A percentile compares a stretch with the other conserved stretches of the same genome.
Evolutionary conservation across 148 eudicot genomes (phyloP).

Genomic region (Amaranthus cruentus): DNA sequence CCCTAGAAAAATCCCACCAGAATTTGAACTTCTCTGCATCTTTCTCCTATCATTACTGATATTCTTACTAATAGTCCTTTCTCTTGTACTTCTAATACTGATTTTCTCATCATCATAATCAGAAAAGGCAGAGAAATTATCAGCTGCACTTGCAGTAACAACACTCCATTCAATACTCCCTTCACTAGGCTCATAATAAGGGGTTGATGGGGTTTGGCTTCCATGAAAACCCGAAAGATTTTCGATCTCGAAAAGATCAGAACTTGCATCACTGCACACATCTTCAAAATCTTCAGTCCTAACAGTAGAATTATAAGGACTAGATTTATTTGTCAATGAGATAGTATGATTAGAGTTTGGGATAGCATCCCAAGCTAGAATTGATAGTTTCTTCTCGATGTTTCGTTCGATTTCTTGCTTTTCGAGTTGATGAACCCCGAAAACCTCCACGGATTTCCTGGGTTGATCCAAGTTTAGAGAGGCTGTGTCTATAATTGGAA

Average conservation of each 20-base stretch:
- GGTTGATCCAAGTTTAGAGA: conserved; percentile 19
- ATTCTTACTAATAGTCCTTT: background rate
- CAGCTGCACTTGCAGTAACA: conserved; percentile 53
- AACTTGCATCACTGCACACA: conserved; percentile 64
- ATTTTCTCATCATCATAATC: conserved; percentile 22
- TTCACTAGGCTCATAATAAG: conserved; percentile 53
- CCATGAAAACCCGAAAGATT: conserved; percentile 17
- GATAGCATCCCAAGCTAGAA: conserved; percentile 77
- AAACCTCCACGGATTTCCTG: conserved; percentile 59
- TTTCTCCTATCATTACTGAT: conserved; percentile 8
- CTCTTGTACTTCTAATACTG: no score
- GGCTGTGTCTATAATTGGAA: conserved; percentile 26
- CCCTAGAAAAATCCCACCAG: conserved; percentile 38
- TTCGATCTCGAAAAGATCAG: conserved; percentile 74
- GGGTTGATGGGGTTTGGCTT: conserved; percentile 15
- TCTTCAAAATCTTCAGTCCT: conserved; percentile 37
- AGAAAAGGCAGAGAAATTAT: conserved; percentile 27
- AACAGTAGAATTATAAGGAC: conserved; percentile 7
- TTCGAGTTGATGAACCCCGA: conserved; percentile 35
- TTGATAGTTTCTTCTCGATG: conserved; percentile 59
- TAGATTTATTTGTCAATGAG: conserved; percentile 20
- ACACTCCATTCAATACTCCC: conserved; percentile 67
- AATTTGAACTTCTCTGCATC: conserved; percentile 11
- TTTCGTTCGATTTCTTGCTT: conserved; percentile 36
- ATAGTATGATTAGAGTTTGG: conserved; percentile 31